phyloP scores from a whole-genome alignment of 2,329 filamentous ascomycete genomes.

The Aureobasidium mangrovei region DNA sequence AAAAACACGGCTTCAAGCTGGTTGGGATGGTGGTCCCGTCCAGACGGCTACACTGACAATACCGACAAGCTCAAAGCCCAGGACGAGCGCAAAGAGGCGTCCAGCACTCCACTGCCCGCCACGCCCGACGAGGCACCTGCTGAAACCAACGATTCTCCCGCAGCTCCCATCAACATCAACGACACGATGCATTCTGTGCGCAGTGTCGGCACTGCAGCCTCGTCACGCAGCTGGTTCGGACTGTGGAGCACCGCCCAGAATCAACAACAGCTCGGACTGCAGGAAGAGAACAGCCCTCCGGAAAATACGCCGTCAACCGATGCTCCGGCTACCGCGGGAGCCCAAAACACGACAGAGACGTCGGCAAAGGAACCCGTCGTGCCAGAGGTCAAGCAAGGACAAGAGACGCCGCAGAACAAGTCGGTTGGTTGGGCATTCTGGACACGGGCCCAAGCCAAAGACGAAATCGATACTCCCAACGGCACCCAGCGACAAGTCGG shows the following conservation, averaged over 20 bases:
- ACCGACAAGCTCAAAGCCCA: constrained; percentile 29
- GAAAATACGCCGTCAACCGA: constrained; percentile 14
- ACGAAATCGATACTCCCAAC: constrained; percentile 41
- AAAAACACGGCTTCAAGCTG: constrained; percentile 20
- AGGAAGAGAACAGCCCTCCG: constrained; percentile 7
- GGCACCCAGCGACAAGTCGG: constrained; percentile 48
- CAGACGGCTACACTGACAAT: constrained; percentile 35
- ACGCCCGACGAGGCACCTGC: constrained; percentile 20
- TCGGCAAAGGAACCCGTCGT: constrained; percentile 10
- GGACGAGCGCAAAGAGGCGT: constrained; percentile 28
- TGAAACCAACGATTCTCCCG: background rate
- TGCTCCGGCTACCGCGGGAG: constrained; percentile 15
- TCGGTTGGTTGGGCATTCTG: constrained; percentile 72
- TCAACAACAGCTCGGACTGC: constrained; percentile 23
- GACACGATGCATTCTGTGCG: background rate
- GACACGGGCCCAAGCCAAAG: constrained; percentile 50
- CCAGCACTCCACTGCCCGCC: constrained; percentile 33
- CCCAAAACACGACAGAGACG: constrained; percentile 7
- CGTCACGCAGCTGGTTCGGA: constrained; percentile 39
- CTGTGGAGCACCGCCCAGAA: constrained; percentile 42
- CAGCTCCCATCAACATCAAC: constrained; percentile 4
- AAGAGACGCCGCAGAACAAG: constrained; percentile 24
- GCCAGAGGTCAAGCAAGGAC: background rate
- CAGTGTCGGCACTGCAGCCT: constrained; percentile 6
- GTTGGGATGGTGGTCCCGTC: constrained; percentile 45